Base-by-base conservation (phyloP, 768 basidiomycete species). In the Tulasnella sp. region DNA sequence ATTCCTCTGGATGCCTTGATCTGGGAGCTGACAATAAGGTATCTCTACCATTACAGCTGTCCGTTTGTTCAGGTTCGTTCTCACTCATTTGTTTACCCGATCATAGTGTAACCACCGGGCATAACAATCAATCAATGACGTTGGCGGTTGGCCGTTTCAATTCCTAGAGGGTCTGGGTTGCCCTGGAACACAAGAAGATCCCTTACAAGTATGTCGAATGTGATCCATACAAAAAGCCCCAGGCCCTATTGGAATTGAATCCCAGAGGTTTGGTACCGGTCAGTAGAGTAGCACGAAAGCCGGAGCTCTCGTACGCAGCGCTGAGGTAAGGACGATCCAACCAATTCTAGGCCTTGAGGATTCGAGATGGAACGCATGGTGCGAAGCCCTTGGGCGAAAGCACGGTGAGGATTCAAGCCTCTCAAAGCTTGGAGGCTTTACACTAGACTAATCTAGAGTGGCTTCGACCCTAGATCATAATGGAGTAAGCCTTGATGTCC, bases 181-280 rank as follows among this genome's bases (percentile, higher is more conserved):
- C 81, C 0, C 73, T 90, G 29, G 87, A 91, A 68, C 76, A 78
- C 62, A 78, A 87, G 21, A 76, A 74, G 1, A 78, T 89, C 46
- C 78, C 81, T 2, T 90, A 92, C 71, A 79, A 82, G 67, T 3
- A 60, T 87, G 86, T 84, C 64, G 86, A 88, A 70, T 84, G 87
- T 27, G 84, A 88, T 69, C 85, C 86, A 19, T 89, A 90, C 73
- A 81, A 81, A 70, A 92, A 90, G 64, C 85, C 88, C 0, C 69
- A 79, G 50, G 86, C 87, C 30, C 77, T 92, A 19, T 74, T 92
- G n/a, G 80, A 85, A 38, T 74, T 88, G 17, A 89, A 87, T 15
- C 87, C 88, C 0, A 87, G 86, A 65, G 87, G 89, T 0, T 76
- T 92, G 2, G 86, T 92, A 1, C 87, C 88, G 0, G 86, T 76